Base-by-base conservation (phyloP, 73 alveolate genomes). In the Paramecium bursaria region DNA sequence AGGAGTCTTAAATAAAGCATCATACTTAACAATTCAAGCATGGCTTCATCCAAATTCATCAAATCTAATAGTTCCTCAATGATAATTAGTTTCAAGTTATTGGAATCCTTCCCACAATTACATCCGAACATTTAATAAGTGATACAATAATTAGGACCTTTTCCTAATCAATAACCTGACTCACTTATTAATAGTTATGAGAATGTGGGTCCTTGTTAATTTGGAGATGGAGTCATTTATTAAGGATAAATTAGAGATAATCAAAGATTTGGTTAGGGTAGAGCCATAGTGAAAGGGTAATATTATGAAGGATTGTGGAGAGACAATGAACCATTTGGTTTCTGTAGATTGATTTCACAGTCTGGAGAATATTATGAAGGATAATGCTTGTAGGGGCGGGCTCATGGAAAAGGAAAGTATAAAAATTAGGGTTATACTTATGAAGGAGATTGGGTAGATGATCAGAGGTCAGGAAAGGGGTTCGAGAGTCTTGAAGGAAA, bases 361-460 rank as follows among this genome's bases (percentile, higher is more conserved):
- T 31, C 39, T 19, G 89, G 89, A 42, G 89, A 79, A 39, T 30
- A 53, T 33, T 79, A 54, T 54, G 67, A 79, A 21, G 89, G 89
- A 14, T 54, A 27, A n/a, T 50, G 52, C 13, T 39, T 25, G 22
- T 53, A 79, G 21, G 75, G 75, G 26, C 51, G 54, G 21, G 89
- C 89, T 39, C 31, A 79, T 54, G 89, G 89, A 1, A 79, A 33
- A 55, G 89, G 89, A 23, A 29, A 39, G 10, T 79, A 30, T 21
- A 35, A 29, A 25, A 14, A 33, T 3, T 87, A 75, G 9, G 80
- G 48, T 21, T 76, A 87, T 54, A 14, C 10, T 25, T 87, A 87
- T 50, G 87, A 80, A 2, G 93, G 93, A 1, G 85, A 87, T 39
- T 87, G 93, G 91, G 46, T 55, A 49, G 87, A 87, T 10, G 91